Percentiles rank a stretch among this genome's conserved stretches.
Evolutionary conservation across 257 asterid genomes (phyloP).

Genomic region (Nicotiana attenuata): DNA sequence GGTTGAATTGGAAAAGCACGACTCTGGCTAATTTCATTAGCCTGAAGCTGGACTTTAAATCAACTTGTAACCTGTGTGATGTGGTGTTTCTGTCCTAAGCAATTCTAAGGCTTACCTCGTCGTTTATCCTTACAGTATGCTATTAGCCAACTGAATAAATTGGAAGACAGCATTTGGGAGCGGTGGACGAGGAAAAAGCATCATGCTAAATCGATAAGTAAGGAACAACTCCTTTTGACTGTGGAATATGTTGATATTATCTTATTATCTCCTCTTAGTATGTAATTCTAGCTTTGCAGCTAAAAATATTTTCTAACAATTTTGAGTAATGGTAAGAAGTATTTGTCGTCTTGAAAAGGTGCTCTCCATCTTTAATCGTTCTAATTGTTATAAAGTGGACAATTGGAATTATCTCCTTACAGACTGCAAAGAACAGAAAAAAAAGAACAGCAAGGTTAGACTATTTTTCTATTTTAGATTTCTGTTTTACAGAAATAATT

Average conservation of each 20-base stretch:
- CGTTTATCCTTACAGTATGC: constrained; percentile 57
- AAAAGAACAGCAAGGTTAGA: background rate
- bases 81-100: background rate
- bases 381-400: background rate
- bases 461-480: background rate
- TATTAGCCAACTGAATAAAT: constrained; percentile 71
- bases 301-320: background rate
- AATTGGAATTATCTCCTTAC: background rate
- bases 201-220: constrained; percentile 42
- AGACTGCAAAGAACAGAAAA: background rate
- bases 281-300: background rate
- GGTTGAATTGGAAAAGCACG: background rate
- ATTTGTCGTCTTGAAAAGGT: background rate
- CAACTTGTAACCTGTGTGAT: background rate
- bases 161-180: constrained; percentile 96
- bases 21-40: background rate
- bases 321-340: background rate
- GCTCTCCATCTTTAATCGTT: background rate
- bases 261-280: background rate
- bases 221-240: constrained; percentile 9
- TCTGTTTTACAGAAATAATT: background rate
- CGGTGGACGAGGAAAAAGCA: constrained; percentile 59
- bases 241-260: background rate
- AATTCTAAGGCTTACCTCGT: constrained; percentile 21
- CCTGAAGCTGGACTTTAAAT: constrained; percentile 1